Conservation (phyloP, 2,329 filamentous ascomycete species). For the Sarocladium kiliense region DNA sequence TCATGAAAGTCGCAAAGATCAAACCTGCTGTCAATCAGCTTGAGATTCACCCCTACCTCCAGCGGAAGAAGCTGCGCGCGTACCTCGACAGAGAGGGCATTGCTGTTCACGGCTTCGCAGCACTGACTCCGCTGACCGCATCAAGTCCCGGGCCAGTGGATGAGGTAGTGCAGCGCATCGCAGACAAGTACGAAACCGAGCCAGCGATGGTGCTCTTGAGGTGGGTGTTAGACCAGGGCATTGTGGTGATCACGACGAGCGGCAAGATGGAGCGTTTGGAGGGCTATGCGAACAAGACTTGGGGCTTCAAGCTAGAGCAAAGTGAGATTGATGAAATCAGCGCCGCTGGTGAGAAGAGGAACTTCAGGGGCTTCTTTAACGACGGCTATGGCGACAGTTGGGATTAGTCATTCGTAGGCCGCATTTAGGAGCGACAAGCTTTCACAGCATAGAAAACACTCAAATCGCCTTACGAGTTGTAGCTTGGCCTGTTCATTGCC, state of each 20-base stretch:
- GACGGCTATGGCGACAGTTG: neutral
- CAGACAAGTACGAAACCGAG: constrained; percentile 27
- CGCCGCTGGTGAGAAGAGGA: neutral
- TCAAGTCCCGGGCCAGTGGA: neutral
- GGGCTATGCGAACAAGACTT: neutral
- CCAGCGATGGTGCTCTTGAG: constrained; percentile 16
- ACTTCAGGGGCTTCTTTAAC: neutral
- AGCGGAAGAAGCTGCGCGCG: constrained; percentile 50
- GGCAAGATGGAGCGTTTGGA: neutral
- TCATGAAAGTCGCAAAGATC: neutral
- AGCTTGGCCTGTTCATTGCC: too few species aligned
- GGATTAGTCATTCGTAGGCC: too few species aligned
- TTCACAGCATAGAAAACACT: too few species aligned
- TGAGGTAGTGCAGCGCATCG: neutral
- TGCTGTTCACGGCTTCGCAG: neutral
- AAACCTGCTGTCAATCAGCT: constrained; percentile 59
- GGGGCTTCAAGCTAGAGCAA: neutral
- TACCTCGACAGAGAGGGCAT: constrained; percentile 23
- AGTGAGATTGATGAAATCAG: neutral
- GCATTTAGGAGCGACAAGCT: too few species aligned
- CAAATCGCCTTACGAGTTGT: too few species aligned
- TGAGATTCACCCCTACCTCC: constrained; percentile 62
- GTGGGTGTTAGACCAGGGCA: constrained; percentile 5
- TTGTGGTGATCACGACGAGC: constrained; percentile 7
- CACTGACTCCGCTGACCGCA: neutral